phyloP scores from a whole-genome alignment of 148 eudicot genomes.

The Rheum nobile region DNA sequence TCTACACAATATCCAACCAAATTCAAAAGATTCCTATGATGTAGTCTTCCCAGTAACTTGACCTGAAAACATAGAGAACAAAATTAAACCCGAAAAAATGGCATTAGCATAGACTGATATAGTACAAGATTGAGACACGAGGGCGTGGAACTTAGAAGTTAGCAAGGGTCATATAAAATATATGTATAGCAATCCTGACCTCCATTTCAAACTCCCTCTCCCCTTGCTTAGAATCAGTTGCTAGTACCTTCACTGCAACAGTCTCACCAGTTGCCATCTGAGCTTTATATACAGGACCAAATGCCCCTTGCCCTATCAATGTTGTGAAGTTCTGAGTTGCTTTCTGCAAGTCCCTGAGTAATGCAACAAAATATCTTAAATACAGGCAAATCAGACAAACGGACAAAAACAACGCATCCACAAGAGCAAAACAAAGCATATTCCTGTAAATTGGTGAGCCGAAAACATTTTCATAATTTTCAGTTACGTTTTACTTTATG shows the following conservation, averaged over 20 bases:
- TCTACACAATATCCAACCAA: slow-evolving; percentile 93
- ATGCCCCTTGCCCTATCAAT: slow-evolving; percentile 84
- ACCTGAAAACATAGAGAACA: slow-evolving; percentile 40
- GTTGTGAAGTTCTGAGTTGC: slow-evolving; percentile 91
- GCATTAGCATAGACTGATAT: neutral
- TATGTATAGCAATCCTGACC: slow-evolving; percentile 26
- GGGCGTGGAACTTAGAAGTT: neutral
- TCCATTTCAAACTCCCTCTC: slow-evolving; percentile 83
- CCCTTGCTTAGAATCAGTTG: slow-evolving; percentile 84
- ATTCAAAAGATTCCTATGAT: slow-evolving; percentile 92
- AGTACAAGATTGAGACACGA: neutral
- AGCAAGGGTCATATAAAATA: neutral
- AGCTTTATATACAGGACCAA: slow-evolving; percentile 91
- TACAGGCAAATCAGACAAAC: neutral
- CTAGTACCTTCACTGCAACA: slow-evolving; percentile 92
- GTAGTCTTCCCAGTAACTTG: slow-evolving; percentile 76
- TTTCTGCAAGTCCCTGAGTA: slow-evolving; percentile 73
- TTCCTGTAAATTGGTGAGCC: neutral
- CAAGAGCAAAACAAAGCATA: neutral
- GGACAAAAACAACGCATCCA: neutral
- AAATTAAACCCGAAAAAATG: neutral
- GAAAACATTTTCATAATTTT: neutral
- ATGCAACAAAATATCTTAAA: neutral
- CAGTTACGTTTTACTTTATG: neutral
- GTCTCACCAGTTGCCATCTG: slow-evolving; percentile 76